Percentiles rank a stretch among this genome's conserved stretches.
Conservation (phyloP, 2,329 filamentous ascomycete genomes). For the Chaetomiaceae sp. region DNA sequence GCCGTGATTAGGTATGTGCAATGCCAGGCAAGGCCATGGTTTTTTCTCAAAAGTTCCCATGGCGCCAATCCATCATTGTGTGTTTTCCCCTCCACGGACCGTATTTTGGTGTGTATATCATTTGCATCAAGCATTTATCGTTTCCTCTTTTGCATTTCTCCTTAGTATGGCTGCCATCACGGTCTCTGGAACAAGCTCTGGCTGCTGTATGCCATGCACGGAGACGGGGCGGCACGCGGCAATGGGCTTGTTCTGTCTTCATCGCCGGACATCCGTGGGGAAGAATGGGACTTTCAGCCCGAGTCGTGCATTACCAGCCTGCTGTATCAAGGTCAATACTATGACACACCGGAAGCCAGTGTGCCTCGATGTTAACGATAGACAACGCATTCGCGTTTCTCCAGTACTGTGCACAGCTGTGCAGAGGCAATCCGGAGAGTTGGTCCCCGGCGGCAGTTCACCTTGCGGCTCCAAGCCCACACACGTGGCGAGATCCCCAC, state of each 20-base stretch:
- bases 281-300: background rate
- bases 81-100: no score
- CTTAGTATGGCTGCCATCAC: no score
- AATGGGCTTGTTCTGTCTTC: background rate
- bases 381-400: background rate
- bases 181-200: background rate
- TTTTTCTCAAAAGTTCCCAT: no score
- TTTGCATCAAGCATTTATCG: no score
- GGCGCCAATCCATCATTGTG: no score
- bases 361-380: background rate
- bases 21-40: no score
- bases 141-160: no score
- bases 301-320: background rate
- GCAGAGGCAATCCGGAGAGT: background rate
- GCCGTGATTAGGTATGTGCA: no score
- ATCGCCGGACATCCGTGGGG: conserved; percentile 19
- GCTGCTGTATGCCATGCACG: background rate
- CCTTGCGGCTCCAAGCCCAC: background rate
- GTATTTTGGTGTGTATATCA: no score
- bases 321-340: background rate
- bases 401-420: no score
- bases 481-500: background rate
- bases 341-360: no score
- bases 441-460: background rate
- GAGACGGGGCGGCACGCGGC: background rate